Evolutionary conservation across 495 filamentous ascomycete genomes (phyloP).

Genomic region (Daldinia caldariorum): DNA sequence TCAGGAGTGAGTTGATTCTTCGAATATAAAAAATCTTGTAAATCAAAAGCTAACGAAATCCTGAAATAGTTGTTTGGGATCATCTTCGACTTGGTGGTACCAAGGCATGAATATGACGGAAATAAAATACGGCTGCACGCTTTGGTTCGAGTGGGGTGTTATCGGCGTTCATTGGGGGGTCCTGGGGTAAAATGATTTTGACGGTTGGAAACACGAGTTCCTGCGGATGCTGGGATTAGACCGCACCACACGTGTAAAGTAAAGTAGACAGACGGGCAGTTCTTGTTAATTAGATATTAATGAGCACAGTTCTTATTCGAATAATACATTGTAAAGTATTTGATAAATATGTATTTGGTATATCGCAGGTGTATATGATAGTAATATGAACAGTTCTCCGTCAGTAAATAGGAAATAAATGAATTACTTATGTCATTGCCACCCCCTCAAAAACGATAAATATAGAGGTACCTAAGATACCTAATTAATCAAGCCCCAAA

Average conservation of each 20-base stretch:
- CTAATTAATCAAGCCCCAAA: neutral
- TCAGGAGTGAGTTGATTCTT: constrained; percentile 58
- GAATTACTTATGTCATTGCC: neutral
- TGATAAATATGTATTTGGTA: neutral
- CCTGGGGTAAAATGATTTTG: neutral
- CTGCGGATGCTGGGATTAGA: neutral
- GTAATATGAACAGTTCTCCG: too few relatives aligned
- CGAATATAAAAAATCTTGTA: neutral
- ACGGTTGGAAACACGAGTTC: neutral
- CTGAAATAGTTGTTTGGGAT: constrained; percentile 62
- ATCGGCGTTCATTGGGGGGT: constrained; percentile 17
- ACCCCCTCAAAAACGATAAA: neutral
- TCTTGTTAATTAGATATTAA: neutral
- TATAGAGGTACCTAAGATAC: too few relatives aligned
- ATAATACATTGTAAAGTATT: neutral
- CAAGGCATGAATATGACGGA: constrained; percentile 23
- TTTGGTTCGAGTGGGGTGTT: constrained; percentile 18
- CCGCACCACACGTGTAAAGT: neutral
- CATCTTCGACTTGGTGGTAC: constrained; percentile 60
- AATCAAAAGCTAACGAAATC: constrained; percentile 29
- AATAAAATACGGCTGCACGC: neutral
- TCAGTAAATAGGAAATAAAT: neutral
- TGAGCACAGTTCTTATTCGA: neutral
- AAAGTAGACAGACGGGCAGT: neutral
- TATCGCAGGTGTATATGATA: neutral